A percentile compares a stretch with the other conserved stretches of the same genome.
phyloP scores from a whole-genome alignment of 2,329 filamentous ascomycete genomes.

The Ceratocystis lukuohia region DNA sequence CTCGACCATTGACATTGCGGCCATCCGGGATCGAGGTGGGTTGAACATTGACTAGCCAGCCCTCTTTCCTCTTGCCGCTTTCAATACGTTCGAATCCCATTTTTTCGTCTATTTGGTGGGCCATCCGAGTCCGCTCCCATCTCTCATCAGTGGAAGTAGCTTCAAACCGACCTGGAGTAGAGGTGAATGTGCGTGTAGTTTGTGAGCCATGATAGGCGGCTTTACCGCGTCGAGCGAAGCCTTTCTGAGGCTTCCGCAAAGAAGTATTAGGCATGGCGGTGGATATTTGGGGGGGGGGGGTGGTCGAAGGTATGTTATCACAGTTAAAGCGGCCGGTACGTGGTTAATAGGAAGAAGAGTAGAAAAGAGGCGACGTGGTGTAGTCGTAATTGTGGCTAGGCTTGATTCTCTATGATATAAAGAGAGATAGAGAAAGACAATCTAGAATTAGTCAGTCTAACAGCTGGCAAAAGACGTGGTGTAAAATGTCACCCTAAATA shows the following conservation, averaged over 20 bases:
- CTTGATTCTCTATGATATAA: too few species aligned
- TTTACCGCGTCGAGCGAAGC: slow-evolving; percentile 57
- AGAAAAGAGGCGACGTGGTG: slow-evolving; percentile 3
- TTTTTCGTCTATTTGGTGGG: slow-evolving; percentile 79
- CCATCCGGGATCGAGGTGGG: slow-evolving; percentile 78
- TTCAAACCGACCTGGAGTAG: slow-evolving; percentile 58
- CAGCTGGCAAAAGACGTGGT: too few species aligned
- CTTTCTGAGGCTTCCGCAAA: slow-evolving; percentile 48
- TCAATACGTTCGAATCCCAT: slow-evolving; percentile 94
- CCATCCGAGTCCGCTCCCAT: slow-evolving; percentile 69
- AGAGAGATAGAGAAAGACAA: too few species aligned
- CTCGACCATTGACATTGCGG: slow-evolving; percentile 67
- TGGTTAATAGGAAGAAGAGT: slow-evolving; percentile 2
- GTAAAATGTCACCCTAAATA: neutral
- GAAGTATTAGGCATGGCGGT: slow-evolving; percentile 46
- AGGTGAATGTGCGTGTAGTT: slow-evolving; percentile 63
- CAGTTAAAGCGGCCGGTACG: neutral
- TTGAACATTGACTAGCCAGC: slow-evolving; percentile 94
- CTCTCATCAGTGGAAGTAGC: slow-evolving; percentile 86
- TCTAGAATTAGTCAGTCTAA: too few species aligned
- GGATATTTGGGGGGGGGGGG: slow-evolving; percentile 8
- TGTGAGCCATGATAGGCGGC: slow-evolving; percentile 55
- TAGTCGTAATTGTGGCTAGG: neutral
- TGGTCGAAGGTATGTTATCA: slow-evolving; percentile 5
- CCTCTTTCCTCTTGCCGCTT: slow-evolving; percentile 63